Conservation (phyloP, 192 early-diverging fungal species). For the Coemansia furcata region DNA sequence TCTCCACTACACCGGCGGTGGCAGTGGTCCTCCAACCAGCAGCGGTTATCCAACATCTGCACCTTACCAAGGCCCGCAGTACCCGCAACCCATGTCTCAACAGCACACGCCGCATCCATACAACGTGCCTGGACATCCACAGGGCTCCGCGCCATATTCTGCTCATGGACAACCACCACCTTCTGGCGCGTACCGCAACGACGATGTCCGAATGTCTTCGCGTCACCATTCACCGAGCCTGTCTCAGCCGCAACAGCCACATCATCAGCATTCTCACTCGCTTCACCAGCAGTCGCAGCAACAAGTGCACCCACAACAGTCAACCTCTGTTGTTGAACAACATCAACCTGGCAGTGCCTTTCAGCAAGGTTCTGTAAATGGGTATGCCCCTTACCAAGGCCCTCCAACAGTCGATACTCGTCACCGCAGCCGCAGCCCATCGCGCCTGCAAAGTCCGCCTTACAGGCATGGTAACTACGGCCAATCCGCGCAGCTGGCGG, state of each 20-base stretch:
- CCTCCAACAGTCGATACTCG: conserved; percentile 6
- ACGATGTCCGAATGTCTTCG: conserved; percentile 23
- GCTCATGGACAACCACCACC: conserved; percentile 13
- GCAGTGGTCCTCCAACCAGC: conserved; percentile 11
- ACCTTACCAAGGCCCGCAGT: conserved; percentile 18
- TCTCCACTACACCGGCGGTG: conserved; percentile 17
- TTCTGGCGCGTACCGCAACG: conserved; percentile 24
- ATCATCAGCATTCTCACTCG: conserved; percentile 2
- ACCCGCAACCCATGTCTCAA: conserved; percentile 28
- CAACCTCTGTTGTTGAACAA: conserved; percentile 16
- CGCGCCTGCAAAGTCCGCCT: conserved; percentile 17
- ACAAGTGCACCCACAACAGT: conserved; percentile 6
- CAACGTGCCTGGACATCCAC: conserved; percentile 16
- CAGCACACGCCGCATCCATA: conserved; percentile 26
- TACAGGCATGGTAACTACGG: conserved; percentile 12
- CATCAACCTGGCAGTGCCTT: conserved; percentile 13
- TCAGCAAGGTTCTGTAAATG: conserved; percentile 41
- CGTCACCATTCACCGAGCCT: conserved; percentile 33
- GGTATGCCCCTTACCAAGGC: conserved; percentile 23
- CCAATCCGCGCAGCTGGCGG: conserved; percentile 9
- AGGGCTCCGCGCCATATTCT: conserved; percentile 11
- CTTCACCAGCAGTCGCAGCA: conserved; percentile 11
- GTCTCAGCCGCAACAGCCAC: conserved; percentile 26
- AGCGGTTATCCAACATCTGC: conserved; percentile 7
- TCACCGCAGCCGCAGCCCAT: conserved; percentile 33